A percentile compares a stretch with the other conserved stretches of the same genome.
Evolutionary conservation across 75 land plant species (phyloP).

Genomic region (Chamaecyparis obtusa): DNA sequence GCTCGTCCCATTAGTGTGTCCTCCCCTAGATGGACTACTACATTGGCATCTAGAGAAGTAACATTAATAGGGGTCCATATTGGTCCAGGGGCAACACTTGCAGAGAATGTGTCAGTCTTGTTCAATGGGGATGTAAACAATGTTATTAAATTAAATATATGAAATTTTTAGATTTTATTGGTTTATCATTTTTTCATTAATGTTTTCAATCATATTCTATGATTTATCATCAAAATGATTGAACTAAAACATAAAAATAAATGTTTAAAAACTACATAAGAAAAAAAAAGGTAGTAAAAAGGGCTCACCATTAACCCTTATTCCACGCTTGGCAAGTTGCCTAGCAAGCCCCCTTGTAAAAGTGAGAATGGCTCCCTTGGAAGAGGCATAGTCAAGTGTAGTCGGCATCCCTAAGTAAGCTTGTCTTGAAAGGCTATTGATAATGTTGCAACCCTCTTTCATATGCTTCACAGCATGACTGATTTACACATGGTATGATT

Average conservation of each 20-base stretch:
- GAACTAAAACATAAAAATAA: too few species aligned
- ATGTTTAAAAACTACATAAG: too few species aligned
- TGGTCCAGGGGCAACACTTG: constrained; percentile 75
- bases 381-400: constrained; percentile 71
- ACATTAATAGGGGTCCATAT: constrained; percentile 80
- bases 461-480: constrained; percentile 77
- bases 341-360: constrained; percentile 68
- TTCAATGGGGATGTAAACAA: not conserved
- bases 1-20: constrained; percentile 68
- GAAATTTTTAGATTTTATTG: too few species aligned
- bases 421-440: constrained; percentile 73
- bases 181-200: too few species aligned
- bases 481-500: not conserved
- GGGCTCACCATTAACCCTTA: constrained; percentile 66
- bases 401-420: constrained; percentile 66
- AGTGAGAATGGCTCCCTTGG: constrained; percentile 82
- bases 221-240: too few species aligned
- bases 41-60: constrained; percentile 35
- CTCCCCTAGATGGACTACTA: constrained; percentile 40
- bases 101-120: not conserved
- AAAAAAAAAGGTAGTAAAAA: not conserved
- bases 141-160: not conserved
- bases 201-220: too few species aligned
- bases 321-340: constrained; percentile 61
- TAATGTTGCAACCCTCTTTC: constrained; percentile 66